Base-by-base conservation (phyloP, 1,284 basidiomycete species). In the Sanghuangporus baumii region DNA sequence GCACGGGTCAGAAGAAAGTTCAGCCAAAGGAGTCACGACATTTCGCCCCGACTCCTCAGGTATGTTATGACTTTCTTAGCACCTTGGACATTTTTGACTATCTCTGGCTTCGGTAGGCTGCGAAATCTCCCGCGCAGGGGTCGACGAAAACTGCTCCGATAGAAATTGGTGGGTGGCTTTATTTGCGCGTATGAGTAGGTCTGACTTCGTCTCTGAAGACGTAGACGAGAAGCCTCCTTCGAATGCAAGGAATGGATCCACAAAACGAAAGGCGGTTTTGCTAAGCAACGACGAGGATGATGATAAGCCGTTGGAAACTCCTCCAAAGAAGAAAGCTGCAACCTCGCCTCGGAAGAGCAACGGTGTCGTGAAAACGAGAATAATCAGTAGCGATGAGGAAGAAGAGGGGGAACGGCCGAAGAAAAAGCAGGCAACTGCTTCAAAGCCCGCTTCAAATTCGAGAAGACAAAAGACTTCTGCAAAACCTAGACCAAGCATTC, bases 381-480 rank as follows among this genome's bases (percentile, higher is more conserved):
- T 58, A 41, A 34, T 58, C 54, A 58, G 54, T 48, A 47, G 47
- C 37, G n/a, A 59, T 43, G 31, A 36, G 47, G 36, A 48, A 65
- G 34, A 76, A 65, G 74, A 75, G 50, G 73, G 74, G 8, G 74
- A 75, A 2, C 71, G 74, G 18, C 68, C 41, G 23, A 51, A 38
- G 48, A 48, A 18, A 47, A 46, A 57, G 36, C 18, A 38, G 9
- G 20, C 31, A 4, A 18, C 31, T 50, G 36, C 18, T 8, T 16
- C 16, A 12, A n/a, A 43, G 47, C 20, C 55, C 26, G 50, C 50
- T 18, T 36, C 54, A n/a, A 62, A 18, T 38, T n/a, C 31, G 14
- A 57, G 12, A 26, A 41, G 5, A 23, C 18, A 37, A 20, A 57
- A 54, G 54, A 31, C 31, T 20, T 14, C 57, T 23, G 5, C 50